phyloP scores from a whole-genome alignment of 2,329 filamentous ascomycete species.

The Davidsoniella australis region DNA sequence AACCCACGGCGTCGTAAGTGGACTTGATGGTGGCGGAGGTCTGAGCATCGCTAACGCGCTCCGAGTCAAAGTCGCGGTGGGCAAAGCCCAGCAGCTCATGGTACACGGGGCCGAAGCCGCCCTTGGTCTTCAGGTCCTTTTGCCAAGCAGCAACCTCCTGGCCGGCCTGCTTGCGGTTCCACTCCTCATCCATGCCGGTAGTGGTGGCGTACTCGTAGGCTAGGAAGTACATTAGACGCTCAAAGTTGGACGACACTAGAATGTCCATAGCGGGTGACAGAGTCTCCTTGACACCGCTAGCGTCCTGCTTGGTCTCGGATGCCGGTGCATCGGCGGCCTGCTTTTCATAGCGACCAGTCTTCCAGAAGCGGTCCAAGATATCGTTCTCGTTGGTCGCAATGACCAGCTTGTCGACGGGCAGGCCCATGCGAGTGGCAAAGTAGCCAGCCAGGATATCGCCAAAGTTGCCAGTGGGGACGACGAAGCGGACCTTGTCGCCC shows the following conservation, averaged over 20 bases:
- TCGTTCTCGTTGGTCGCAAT: slow-evolving; percentile 97
- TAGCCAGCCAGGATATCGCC: slow-evolving; percentile 87
- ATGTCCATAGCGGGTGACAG: slow-evolving; percentile 96
- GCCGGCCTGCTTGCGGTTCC: slow-evolving; percentile 52
- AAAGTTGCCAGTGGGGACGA: slow-evolving; percentile 93
- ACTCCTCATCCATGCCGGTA: slow-evolving; percentile 44
- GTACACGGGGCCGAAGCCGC: slow-evolving; percentile 66
- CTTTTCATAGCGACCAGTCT: slow-evolving; percentile 80
- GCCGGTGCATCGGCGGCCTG: slow-evolving; percentile 38
- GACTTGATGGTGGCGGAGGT: slow-evolving; percentile 48
- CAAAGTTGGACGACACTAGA: slow-evolving; percentile 88
- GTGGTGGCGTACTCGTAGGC: slow-evolving; percentile 51
- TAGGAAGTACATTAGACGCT: slow-evolving; percentile 86
- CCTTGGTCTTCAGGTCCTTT: slow-evolving; percentile 58
- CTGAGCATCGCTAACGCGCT: slow-evolving; percentile 49
- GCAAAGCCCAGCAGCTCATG: slow-evolving; percentile 54
- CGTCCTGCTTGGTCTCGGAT: slow-evolving; percentile 42
- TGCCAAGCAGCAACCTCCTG: slow-evolving; percentile 66
- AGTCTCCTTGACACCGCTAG: slow-evolving; percentile 72
- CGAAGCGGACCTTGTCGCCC: slow-evolving; percentile 59
- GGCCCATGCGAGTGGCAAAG: slow-evolving; percentile 79
- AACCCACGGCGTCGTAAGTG: slow-evolving; percentile 42
- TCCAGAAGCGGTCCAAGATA: slow-evolving; percentile 90
- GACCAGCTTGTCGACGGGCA: slow-evolving; percentile 74
- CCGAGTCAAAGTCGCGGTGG: slow-evolving; percentile 61